Conservation (phyloP, 208 protist species). For the Crithidia acanthocephali region DNA sequence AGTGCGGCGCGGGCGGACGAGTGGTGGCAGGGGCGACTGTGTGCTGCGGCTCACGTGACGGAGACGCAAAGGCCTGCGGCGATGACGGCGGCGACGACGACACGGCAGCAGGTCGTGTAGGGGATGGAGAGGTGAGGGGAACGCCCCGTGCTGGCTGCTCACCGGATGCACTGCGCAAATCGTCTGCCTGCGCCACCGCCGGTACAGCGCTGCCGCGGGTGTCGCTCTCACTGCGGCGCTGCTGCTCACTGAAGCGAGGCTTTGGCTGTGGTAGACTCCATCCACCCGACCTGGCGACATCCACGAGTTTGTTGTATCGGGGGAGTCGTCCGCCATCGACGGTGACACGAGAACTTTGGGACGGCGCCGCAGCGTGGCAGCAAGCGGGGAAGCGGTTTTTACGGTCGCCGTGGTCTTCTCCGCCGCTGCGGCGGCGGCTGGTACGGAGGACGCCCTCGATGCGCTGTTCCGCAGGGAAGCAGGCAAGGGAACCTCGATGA, state of each 20-base stretch:
- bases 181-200: not conserved
- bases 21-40: not conserved
- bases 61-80: not conserved
- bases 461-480: not conserved
- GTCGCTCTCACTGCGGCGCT: not conserved
- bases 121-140: not conserved
- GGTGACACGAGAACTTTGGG: constrained; percentile 5
- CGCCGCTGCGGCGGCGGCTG: not conserved
- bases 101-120: not conserved
- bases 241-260: not conserved
- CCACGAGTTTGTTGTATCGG: not conserved
- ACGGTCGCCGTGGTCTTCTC: not conserved
- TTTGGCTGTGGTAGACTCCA: not conserved
- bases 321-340: constrained; percentile 5
- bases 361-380: not conserved
- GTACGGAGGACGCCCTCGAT: not conserved
- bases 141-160: not conserved
- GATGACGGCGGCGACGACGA: not conserved
- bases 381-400: not conserved
- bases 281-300: not conserved
- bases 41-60: not conserved
- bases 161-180: not conserved
- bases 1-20: too few relatives aligned
- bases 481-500: constrained; percentile 1
- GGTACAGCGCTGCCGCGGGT: not conserved